Percentiles rank a stretch among this genome's conserved stretches.
phyloP scores from a whole-genome alignment of 176 grass and related monocot species.

The Cenchrus fungigraminus region DNA sequence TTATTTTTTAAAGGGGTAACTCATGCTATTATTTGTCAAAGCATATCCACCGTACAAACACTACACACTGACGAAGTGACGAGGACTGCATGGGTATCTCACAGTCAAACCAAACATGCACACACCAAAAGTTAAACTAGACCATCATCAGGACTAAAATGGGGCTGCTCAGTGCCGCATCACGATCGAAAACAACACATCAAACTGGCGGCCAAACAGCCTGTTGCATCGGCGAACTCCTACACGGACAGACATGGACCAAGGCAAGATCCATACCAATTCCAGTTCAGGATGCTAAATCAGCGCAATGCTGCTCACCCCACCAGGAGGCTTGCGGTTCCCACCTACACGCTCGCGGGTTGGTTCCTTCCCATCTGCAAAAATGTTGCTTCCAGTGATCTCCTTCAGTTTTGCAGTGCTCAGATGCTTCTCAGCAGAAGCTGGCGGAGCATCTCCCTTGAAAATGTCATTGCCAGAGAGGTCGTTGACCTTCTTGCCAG shows the following conservation, averaged over 20 bases:
- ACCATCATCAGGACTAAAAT: constrained; percentile 45
- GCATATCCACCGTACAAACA: constrained; percentile 22
- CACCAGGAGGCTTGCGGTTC: constrained; percentile 86
- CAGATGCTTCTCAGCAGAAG: constrained; percentile 59
- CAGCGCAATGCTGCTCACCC: constrained; percentile 82
- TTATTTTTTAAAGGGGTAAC: not conserved
- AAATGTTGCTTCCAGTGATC: constrained; percentile 81
- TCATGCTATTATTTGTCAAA: constrained; percentile 8
- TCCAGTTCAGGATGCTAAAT: constrained; percentile 49
- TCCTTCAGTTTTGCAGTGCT: constrained; percentile 84
- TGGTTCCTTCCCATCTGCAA: constrained; percentile 69
- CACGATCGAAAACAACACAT: constrained; percentile 27
- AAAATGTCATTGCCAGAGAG: constrained; percentile 81
- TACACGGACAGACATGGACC: constrained; percentile 2
- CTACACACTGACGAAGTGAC: not conserved
- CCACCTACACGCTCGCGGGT: constrained; percentile 51
- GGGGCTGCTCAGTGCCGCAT: constrained; percentile 1
- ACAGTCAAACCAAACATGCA: constrained; percentile 41
- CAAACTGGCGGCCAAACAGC: constrained; percentile 24
- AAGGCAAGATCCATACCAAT: not conserved
- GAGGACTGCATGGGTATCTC: constrained; percentile 29
- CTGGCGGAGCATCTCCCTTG: constrained; percentile 53
- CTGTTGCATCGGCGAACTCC: constrained; percentile 25
- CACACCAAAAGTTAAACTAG: constrained; percentile 42
- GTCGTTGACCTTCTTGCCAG: constrained; percentile 64